Base-by-base conservation (phyloP, 352 stramenopile species). In the Pythium insidiosum region DNA sequence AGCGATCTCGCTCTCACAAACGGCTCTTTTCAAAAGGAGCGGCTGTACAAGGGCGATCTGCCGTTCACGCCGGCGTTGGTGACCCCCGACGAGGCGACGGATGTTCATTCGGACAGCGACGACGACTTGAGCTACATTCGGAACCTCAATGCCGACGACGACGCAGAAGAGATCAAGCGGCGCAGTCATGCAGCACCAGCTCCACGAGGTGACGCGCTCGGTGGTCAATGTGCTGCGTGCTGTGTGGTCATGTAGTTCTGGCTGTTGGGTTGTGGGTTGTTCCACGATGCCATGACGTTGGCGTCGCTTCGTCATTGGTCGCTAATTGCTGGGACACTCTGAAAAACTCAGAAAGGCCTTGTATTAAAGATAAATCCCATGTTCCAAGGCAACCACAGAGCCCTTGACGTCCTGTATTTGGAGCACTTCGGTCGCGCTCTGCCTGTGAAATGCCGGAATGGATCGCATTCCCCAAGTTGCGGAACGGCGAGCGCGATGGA, bases 41-140 rank as follows among this genome's bases (percentile, higher is more conserved):
- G 53, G n/a, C 66, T 63, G 9, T 88, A 84, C 44, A 83, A 82
- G 23, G 76, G 76, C 7, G 76, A 88, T 21, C 56, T 88, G 4
- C 43, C 19, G 5, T 80, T 83, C 45, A 36, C 39, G 20, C 26
- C 48, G 19, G 53, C 33, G 6, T 30, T 47, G 28, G 39, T 53
- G 10, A 38, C 38, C 12, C 56, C 56, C 20, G 48, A 44, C 1
- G 61, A 58, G 3, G 33, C 22, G 1, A 41, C 55, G 4, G 22
- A 30, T 6, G n/a, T 46, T 12, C 25, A 35, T 4, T 25, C 38
- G 5, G 56, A 73, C 26, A 67, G 48, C n/a, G 60, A 61, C 7
- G 63, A 66, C 6, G 68, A 76, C 23, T 51, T 68, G 11, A 63
- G 73, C 36, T 86, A 76, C 56, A 63, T 79, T 36, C 66, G 66